Base-by-base conservation (phyloP, 1,139 yeast genomes). In the Meyerozyma carpophila region DNA sequence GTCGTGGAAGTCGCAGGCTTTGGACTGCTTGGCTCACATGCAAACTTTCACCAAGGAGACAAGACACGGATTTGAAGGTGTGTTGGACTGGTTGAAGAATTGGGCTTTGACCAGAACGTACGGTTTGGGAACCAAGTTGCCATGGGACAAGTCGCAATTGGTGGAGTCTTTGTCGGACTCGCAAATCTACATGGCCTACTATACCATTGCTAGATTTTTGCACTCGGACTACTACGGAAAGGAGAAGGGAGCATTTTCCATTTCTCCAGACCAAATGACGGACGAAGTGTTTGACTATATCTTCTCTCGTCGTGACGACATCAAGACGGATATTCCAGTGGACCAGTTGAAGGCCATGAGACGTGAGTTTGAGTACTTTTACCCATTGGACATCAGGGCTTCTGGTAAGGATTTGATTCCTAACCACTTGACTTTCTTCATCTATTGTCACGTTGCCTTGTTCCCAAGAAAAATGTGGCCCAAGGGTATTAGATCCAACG, bases 61-160 rank as follows among this genome's bases (percentile, higher is more conserved):
- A 43, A 80, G 87, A 62, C 82, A 93, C 59, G 96, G 95, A 7
- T 91, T 93, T 59, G 96, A 91, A 68, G 93, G 91, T 66, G 96
- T 88, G 46, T 76, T 94, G 55, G 95, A 85, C 54, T 94, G 99
- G 99, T 81, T 94, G 62, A 88, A 86, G 71, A 91, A 90, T 72
- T 94, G 99, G 99, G 98, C 99, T 43, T 88, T 94, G 50, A 88
- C 96, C 47, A 87, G 98, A 76, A 84, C 95, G 50, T 94, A 88
- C 57, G 99, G 98, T 63, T 77, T 94, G 55, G 99, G 99, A 63
- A 84, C 98, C 47, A 84, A 75, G 64, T 80, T 94, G 54, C 99
- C 99, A 49, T 94, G 99, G 99, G 99, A 94, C 70, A 84, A 86
- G 54, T 84, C 84, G 64, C 91, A 85, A 61, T 79, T 94, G 60